Evolutionary conservation across 371 early-diverging fungal genomes (phyloP).

Genomic region (Mortierella sp.): DNA sequence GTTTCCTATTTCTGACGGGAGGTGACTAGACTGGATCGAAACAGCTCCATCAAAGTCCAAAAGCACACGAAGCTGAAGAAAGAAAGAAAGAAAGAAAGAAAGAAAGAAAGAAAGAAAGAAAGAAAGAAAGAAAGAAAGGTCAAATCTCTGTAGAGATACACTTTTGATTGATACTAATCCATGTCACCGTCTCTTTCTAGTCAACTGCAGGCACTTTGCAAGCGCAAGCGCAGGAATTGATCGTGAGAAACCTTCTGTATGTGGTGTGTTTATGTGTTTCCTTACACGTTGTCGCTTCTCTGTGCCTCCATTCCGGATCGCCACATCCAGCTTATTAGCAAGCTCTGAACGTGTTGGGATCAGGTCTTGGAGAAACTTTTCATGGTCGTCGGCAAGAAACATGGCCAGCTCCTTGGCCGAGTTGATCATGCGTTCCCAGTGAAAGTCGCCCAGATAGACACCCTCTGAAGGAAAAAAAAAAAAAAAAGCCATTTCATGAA

Average conservation of each 20-base stretch:
- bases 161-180: no score
- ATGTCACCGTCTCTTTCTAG: no score
- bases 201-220: no score
- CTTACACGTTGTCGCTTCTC: constrained; percentile 54
- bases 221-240: no score
- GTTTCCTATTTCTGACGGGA: constrained; percentile 34
- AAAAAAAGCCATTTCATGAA: not conserved
- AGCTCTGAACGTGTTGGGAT: constrained; percentile 55
- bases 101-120: no score
- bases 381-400: constrained; percentile 26
- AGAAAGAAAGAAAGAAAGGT: no score
- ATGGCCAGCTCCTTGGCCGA: constrained; percentile 38
- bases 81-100: not conserved
- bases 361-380: constrained; percentile 52
- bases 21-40: constrained; percentile 55
- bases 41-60: constrained; percentile 53
- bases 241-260: no score
- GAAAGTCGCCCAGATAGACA: constrained; percentile 40
- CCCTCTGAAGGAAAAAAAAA: constrained; percentile 15
- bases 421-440: constrained; percentile 46
- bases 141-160: no score
- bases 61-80: constrained; percentile 60
- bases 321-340: constrained; percentile 27
- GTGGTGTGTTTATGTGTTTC: no score
- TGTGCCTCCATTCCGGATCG: constrained; percentile 48